These are phyloP conservation scores for Rhynchosporium graminicola DNA, from an alignment of 2,329 filamentous ascomycete genomes.

Conservation along the genomic window DNA sequence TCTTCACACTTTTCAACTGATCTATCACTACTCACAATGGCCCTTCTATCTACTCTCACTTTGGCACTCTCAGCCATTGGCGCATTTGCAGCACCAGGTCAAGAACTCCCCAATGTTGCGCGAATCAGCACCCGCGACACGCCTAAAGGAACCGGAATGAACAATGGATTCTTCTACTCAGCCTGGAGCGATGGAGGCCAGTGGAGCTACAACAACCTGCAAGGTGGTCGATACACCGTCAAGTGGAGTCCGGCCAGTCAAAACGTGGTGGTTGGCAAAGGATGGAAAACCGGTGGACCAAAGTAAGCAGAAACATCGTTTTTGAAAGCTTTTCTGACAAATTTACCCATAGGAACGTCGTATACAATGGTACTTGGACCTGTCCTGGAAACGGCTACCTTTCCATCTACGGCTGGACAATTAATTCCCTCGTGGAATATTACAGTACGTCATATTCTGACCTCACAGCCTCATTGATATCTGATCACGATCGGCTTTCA, in stretches of 20 bases:
- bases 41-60: slow-evolving; percentile 28
- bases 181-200: slow-evolving; percentile 52
- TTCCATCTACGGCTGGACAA: slow-evolving; percentile 57
- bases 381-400: slow-evolving; percentile 50
- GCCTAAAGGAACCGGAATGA: slow-evolving; percentile 51
- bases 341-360: slow-evolving; percentile 41
- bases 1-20: no score
- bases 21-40: slow-evolving; percentile 21
- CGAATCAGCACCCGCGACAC: slow-evolving; percentile 28
- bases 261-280: slow-evolving; percentile 53
- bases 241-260: slow-evolving; percentile 47
- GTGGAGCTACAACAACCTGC: slow-evolving; percentile 57
- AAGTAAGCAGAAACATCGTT: slow-evolving; percentile 21
- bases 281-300: slow-evolving; percentile 47
- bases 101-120: not conserved
- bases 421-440: slow-evolving; percentile 39
- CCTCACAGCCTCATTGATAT: no score
- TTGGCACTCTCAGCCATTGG: slow-evolving; percentile 22
- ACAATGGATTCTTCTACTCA: slow-evolving; percentile 61
- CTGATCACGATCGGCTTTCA: no score
- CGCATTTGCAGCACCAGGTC: slow-evolving; percentile 20
- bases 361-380: slow-evolving; percentile 45
- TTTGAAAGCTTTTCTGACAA: not conserved
- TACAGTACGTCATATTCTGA: slow-evolving; percentile 42
- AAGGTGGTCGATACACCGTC: slow-evolving; percentile 51